Evolutionary conservation across 164 flowering plant genomes (phyloP).

Genomic region (Saururus chinensis): DNA sequence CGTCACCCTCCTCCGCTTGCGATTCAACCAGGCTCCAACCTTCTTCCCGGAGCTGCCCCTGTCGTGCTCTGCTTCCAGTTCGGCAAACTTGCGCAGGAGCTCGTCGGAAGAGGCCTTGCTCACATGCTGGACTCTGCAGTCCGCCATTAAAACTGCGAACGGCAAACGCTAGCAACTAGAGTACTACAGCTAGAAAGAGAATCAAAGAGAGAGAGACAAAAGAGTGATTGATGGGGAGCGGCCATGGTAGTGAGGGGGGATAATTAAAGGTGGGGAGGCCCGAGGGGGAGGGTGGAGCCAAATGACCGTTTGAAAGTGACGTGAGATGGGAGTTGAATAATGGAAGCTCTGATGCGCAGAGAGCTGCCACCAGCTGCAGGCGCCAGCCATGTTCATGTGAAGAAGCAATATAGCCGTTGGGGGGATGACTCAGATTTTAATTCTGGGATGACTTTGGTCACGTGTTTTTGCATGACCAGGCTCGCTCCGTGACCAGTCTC

Average conservation of each 20-base stretch:
- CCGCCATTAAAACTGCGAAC: slow-evolving; percentile 12
- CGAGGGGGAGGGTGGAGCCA: not conserved
- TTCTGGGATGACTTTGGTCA: too few species aligned
- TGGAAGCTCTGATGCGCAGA: not conserved
- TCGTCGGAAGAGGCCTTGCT: slow-evolving; percentile 64
- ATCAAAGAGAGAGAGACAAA: not conserved
- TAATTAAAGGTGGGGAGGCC: not conserved
- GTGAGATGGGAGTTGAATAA: not conserved
- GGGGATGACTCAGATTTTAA: not conserved
- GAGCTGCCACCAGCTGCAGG: too few species aligned
- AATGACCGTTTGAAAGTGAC: slow-evolving; percentile 2
- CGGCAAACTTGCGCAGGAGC: slow-evolving; percentile 76
- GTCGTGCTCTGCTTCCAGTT: slow-evolving; percentile 21
- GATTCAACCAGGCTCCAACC: not conserved
- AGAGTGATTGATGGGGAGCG: not conserved
- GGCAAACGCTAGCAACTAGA: not conserved
- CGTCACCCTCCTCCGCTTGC: slow-evolving; percentile 18
- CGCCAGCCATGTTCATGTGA: not conserved
- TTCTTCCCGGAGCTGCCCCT: slow-evolving; percentile 13
- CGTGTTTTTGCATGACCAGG: too few species aligned
- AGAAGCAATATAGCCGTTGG: slow-evolving; percentile 1
- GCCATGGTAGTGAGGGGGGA: not conserved
- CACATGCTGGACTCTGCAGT: slow-evolving; percentile 52
- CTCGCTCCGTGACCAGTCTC: too few species aligned
- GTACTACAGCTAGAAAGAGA: too few species aligned